Conservation (phyloP, 345 rosid genomes). For the Acer yangbiense region DNA sequence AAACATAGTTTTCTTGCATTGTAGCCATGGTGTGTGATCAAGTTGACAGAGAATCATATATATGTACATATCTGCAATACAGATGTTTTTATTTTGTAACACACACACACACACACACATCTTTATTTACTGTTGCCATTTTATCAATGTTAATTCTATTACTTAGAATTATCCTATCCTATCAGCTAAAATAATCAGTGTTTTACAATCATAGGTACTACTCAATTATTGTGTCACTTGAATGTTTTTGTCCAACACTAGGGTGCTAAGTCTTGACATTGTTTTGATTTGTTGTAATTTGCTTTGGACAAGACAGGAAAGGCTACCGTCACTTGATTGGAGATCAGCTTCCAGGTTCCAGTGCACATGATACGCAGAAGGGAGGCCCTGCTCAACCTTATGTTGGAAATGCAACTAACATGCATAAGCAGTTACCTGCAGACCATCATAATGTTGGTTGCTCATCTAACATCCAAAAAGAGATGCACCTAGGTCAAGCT, state of each 20-base stretch:
- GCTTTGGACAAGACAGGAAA: conserved; percentile 50
- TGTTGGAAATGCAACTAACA: conserved; percentile 27
- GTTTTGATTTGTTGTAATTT: conserved; percentile 17
- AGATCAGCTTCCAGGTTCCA: conserved; percentile 33
- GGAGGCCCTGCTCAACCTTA: conserved; percentile 24
- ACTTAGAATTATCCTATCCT: too few relatives aligned
- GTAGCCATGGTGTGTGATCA: background rate
- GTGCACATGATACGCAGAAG: conserved; percentile 24
- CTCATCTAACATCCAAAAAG: conserved; percentile 26
- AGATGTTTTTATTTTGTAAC: too few relatives aligned
- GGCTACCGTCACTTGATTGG: conserved; percentile 55
- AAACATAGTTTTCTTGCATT: background rate
- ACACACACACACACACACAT: too few relatives aligned
- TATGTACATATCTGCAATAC: too few relatives aligned
- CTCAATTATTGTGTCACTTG: background rate
- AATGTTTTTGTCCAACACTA: background rate
- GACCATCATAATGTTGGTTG: conserved; percentile 18
- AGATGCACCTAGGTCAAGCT: conserved; percentile 28
- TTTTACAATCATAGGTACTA: background rate
- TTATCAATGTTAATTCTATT: too few relatives aligned
- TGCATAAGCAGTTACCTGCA: conserved; percentile 27
- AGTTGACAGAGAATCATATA: background rate
- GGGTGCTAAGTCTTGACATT: conserved; percentile 2
- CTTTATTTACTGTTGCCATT: too few relatives aligned
- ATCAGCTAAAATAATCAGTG: too few relatives aligned